Conservation (phyloP, 2,329 filamentous ascomycete species). For the Periconia sp. region DNA sequence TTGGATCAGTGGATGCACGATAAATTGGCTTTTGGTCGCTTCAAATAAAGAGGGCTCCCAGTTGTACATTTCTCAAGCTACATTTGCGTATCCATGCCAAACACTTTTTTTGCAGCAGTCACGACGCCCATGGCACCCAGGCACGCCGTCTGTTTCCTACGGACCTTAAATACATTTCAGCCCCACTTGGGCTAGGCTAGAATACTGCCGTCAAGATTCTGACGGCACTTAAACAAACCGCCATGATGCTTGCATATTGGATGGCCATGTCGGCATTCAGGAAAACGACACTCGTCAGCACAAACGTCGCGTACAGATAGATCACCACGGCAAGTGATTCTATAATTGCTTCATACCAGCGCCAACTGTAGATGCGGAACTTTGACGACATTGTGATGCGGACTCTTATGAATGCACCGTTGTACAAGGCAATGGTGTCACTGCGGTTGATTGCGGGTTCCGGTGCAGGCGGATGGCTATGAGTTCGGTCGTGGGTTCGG, state of each 20-base stretch:
- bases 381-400: constrained; percentile 10
- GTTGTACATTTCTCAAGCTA: too few relatives aligned
- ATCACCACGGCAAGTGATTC: constrained; percentile 9
- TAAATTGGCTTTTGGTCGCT: too few relatives aligned
- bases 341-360: constrained; percentile 10
- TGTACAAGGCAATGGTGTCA: constrained; percentile 4
- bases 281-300: constrained; percentile 8
- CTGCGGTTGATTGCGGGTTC: neutral
- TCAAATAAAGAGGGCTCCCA: too few relatives aligned
- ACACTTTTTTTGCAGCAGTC: too few relatives aligned
- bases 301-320: constrained; percentile 10
- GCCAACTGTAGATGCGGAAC: constrained; percentile 7
- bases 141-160: too few relatives aligned
- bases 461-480: neutral
- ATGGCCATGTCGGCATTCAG: constrained; percentile 10
- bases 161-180: too few relatives aligned
- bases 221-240: constrained; percentile 9
- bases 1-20: too few relatives aligned
- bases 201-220: constrained; percentile 8
- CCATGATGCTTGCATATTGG: constrained; percentile 8
- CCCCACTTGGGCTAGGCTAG: too few relatives aligned
- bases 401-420: constrained; percentile 4
- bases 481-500: neutral
- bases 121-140: too few relatives aligned
- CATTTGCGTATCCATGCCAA: too few relatives aligned